phyloP scores from a whole-genome alignment of 495 filamentous ascomycete genomes.

The Elasticomyces elasticus region DNA sequence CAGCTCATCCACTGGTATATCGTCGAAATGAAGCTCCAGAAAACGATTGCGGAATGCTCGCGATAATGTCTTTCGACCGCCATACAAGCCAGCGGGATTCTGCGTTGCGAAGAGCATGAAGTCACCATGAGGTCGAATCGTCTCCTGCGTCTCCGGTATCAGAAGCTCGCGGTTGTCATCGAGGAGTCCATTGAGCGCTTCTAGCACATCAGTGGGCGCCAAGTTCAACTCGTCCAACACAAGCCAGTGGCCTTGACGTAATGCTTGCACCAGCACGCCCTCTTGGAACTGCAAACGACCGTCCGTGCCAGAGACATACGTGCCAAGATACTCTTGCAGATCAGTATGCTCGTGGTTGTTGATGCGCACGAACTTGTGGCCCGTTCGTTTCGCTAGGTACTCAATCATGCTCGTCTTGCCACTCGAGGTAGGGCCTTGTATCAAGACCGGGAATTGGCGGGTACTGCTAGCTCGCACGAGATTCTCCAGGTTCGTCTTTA shows the following conservation, averaged over 20 bases:
- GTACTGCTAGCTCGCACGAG: conserved; percentile 86
- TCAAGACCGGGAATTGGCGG: conserved; percentile 81
- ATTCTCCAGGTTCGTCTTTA: conserved; percentile 88
- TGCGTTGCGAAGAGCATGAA: conserved; percentile 99
- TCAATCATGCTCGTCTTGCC: conserved; percentile 99
- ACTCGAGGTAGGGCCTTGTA: conserved; percentile 92
- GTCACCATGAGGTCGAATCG: conserved; percentile 78
- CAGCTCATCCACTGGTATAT: conserved; percentile 93
- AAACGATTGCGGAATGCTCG: conserved; percentile 95
- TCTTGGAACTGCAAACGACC: conserved; percentile 86
- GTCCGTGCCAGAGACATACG: conserved; percentile 76
- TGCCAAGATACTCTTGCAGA: conserved; percentile 92
- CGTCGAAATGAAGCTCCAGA: conserved; percentile 93
- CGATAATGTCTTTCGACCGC: conserved; percentile 84
- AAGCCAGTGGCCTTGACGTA: conserved; percentile 92
- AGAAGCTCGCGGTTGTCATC: conserved; percentile 97
- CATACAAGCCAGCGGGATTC: conserved; percentile 92
- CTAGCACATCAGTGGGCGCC: conserved; percentile 90
- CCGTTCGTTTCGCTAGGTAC: conserved; percentile 87
- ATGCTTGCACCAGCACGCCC: conserved; percentile 82
- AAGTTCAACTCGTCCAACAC: conserved; percentile 95
- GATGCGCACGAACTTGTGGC: conserved; percentile 94
- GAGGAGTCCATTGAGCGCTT: conserved; percentile 85
- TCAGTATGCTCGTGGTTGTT: conserved; percentile 99
- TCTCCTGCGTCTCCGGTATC: conserved; percentile 92